Conservation (phyloP, 306 rosid species). For the Crotalaria pallida region DNA sequence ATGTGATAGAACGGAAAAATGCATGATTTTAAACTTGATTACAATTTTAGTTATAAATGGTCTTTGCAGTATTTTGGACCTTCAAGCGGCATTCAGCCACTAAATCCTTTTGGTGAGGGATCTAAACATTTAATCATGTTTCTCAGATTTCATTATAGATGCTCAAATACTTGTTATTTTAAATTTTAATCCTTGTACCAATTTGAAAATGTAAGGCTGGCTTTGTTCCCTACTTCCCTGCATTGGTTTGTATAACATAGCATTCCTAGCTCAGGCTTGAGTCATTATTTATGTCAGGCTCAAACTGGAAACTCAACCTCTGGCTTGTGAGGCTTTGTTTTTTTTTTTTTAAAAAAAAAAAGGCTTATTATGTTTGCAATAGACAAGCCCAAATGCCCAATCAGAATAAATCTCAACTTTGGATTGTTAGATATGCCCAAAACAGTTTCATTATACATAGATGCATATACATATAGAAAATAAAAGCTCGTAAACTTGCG, state of each 20-base stretch:
- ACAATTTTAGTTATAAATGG: constrained; percentile 48
- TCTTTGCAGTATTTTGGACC: constrained; percentile 51
- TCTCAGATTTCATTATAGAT: constrained; percentile 29
- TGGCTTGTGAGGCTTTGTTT: constrained; percentile 21
- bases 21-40: constrained; percentile 34
- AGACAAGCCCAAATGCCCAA: constrained; percentile 16
- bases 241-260: constrained; percentile 17
- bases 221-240: constrained; percentile 8
- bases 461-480: constrained; percentile 5
- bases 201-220: constrained; percentile 18
- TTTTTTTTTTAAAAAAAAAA: no score
- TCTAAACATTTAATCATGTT: constrained; percentile 31
- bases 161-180: constrained; percentile 14
- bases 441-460: background rate
- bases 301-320: constrained; percentile 13
- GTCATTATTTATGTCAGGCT: constrained; percentile 20
- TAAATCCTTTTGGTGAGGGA: constrained; percentile 41
- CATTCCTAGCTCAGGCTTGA: constrained; percentile 22
- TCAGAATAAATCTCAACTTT: constrained; percentile 15
- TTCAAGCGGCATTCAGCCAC: constrained; percentile 55
- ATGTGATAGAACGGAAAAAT: constrained; percentile 38
- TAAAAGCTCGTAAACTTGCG: background rate
- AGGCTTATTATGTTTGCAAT: constrained; percentile 28
- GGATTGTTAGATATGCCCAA: constrained; percentile 2
- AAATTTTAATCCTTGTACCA: constrained; percentile 1